Conservation (phyloP, 768 basidiomycete genomes). For the Leccinum broughii region DNA sequence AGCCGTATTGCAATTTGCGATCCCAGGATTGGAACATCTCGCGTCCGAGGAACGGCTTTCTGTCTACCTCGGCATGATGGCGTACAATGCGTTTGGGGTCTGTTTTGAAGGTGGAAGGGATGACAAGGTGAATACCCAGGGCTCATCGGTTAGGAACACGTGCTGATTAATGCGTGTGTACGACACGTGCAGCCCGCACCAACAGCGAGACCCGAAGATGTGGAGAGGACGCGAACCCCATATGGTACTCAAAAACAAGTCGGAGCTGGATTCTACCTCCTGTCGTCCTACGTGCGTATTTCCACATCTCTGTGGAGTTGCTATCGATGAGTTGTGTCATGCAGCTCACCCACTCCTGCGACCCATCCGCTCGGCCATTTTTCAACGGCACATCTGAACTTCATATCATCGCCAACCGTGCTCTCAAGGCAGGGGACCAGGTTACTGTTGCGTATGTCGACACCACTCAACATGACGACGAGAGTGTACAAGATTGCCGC, state of each 20-base stretch:
- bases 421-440: slow-evolving; percentile 74
- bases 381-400: slow-evolving; percentile 74
- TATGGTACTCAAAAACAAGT: slow-evolving; percentile 74
- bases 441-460: slow-evolving; percentile 78
- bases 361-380: slow-evolving; percentile 62
- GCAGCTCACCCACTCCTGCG: slow-evolving; percentile 72
- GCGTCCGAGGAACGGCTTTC: slow-evolving; percentile 63
- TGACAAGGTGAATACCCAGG: slow-evolving; percentile 54
- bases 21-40: slow-evolving; percentile 74
- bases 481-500: slow-evolving; percentile 55
- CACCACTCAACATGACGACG: slow-evolving; percentile 53
- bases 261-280: slow-evolving; percentile 71
- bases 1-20: slow-evolving; percentile 55
- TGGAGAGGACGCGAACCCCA: slow-evolving; percentile 76
- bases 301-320: neutral
- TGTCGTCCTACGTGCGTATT: slow-evolving; percentile 67
- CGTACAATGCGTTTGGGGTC: slow-evolving; percentile 78
- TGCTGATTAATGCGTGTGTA: slow-evolving; percentile 1
- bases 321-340: neutral
- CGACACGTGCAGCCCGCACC: slow-evolving; percentile 46
- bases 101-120: slow-evolving; percentile 64
- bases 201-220: slow-evolving; percentile 60
- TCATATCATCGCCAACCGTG: slow-evolving; percentile 62
- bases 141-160: neutral
- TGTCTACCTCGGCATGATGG: slow-evolving; percentile 65